phyloP scores from a whole-genome alignment of 371 early-diverging fungal genomes.

The Syncephalis fuscata region DNA sequence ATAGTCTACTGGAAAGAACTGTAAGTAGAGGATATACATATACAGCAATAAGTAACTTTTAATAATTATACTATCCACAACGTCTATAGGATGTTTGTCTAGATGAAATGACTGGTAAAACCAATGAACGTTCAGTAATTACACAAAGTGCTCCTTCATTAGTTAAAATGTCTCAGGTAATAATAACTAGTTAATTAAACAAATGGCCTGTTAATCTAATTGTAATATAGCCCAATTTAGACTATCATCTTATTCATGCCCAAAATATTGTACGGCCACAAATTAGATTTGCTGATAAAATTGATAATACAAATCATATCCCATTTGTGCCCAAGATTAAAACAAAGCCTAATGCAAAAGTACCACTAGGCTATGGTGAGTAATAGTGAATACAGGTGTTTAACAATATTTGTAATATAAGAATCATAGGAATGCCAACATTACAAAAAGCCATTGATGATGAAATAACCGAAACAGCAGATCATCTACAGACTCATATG shows the following conservation, averaged over 20 bases:
- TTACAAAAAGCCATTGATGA: background rate
- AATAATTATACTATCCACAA: background rate
- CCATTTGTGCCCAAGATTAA: slow-evolving; percentile 67
- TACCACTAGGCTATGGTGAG: slow-evolving; percentile 45
- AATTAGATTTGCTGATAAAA: slow-evolving; percentile 58
- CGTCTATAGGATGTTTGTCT: slow-evolving; percentile 17
- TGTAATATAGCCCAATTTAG: slow-evolving; percentile 15
- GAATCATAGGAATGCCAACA: slow-evolving; percentile 5
- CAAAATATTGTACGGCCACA: slow-evolving; percentile 73
- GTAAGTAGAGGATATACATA: slow-evolving; percentile 18
- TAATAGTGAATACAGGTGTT: too few relatives aligned
- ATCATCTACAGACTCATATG: too few relatives aligned
- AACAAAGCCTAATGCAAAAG: slow-evolving; percentile 63
- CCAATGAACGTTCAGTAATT: background rate
- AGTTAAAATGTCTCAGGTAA: slow-evolving; percentile 17
- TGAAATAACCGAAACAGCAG: too few relatives aligned
- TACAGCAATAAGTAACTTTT: background rate
- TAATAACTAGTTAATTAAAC: too few relatives aligned
- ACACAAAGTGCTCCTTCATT: slow-evolving; percentile 34
- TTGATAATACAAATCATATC: slow-evolving; percentile 62
- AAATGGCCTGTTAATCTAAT: too few relatives aligned
- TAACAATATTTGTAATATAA: too few relatives aligned
- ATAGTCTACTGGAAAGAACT: slow-evolving; percentile 65
- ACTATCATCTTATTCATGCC: slow-evolving; percentile 48
- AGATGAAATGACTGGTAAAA: background rate